These are phyloP conservation scores for Acacia acuminata DNA, from an alignment of 306 rosid genomes.

Conservation along the genomic window DNA sequence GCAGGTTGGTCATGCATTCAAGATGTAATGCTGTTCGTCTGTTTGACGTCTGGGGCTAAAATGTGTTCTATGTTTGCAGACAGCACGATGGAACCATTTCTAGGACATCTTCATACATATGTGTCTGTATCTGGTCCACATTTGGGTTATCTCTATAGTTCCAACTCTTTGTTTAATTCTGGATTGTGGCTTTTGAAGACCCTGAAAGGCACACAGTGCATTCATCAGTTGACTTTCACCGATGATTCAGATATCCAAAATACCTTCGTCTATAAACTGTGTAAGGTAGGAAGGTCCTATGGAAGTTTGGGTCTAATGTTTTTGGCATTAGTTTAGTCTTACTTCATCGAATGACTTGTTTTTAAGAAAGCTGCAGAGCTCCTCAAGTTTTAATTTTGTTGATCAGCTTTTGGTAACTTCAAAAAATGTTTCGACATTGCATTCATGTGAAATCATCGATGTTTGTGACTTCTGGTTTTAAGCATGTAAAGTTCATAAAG, in stretches of 20 bases:
- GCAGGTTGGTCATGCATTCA: constrained; percentile 54
- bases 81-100: constrained; percentile 82
- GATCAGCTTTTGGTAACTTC: neutral
- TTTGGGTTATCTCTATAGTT: constrained; percentile 93
- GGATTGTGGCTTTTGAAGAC: constrained; percentile 96
- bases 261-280: constrained; percentile 79
- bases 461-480: neutral
- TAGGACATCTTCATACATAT: constrained; percentile 64
- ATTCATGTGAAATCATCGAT: neutral
- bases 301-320: constrained; percentile 27
- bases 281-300: constrained; percentile 62
- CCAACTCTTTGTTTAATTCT: constrained; percentile 92
- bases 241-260: constrained; percentile 89
- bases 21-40: constrained; percentile 26
- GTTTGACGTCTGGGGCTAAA: constrained; percentile 37
- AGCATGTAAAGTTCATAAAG: neutral
- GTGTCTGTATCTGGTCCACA: constrained; percentile 97
- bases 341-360: constrained; percentile 19
- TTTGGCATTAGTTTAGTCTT: constrained; percentile 32
- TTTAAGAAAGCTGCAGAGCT: neutral
- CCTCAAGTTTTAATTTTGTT: constrained; percentile 21
- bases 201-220: constrained; percentile 82
- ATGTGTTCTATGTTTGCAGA: constrained; percentile 56
- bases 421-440: neutral
- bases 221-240: constrained; percentile 91